Base-by-base conservation (phyloP, 331 rosid species). In the Ulmus americana region DNA sequence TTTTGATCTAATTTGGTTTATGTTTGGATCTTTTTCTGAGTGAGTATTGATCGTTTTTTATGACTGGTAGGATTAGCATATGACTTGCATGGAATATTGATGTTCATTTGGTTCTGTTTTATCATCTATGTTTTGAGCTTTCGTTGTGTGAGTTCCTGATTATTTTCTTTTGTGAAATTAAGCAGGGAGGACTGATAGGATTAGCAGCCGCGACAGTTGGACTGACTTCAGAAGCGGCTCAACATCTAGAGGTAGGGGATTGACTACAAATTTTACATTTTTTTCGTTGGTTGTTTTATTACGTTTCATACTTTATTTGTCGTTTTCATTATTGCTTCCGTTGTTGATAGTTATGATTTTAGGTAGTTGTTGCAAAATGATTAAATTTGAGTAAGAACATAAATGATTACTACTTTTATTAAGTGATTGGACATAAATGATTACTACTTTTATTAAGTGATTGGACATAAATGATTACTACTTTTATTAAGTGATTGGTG, bases 141-240 rank as follows among this genome's bases (percentile, higher is more conserved):
- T 55, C 4, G 5, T 38, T 13, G 44, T 45, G 39, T 22, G 15
- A 6, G 16, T 28, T 28, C 3, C 35, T 28, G 35, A 20, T 39
- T 74, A 0, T 59, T 45, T 38, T 58, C 16, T 57, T 15, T 57
- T 69, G 52, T 39, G 6, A 14, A 49, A 56, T 64, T 53, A 10
- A 68, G 58, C 73, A 91, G 97, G 97, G 97, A 69, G 97, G 97
- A 70, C 80, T 91, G 92, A 88, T 91, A 61, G 90, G 97, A 51
- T 82, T 91, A 72, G 97, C 96, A 54, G 97, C 96, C 74, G 92
- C 86, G n/a, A 88, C 96, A 20, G 96, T 91, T 68, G 97, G 95
- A 60, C 75, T 91, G 86, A 70, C 85, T 65, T 67, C 70, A 44
- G 96, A 80, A 68, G 97, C 97, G 1, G 70, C 85, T 69, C 95